Evolutionary conservation across 2,329 filamentous ascomycete species (phyloP).

Genomic region (Stagonosporopsis vannaccii): DNA sequence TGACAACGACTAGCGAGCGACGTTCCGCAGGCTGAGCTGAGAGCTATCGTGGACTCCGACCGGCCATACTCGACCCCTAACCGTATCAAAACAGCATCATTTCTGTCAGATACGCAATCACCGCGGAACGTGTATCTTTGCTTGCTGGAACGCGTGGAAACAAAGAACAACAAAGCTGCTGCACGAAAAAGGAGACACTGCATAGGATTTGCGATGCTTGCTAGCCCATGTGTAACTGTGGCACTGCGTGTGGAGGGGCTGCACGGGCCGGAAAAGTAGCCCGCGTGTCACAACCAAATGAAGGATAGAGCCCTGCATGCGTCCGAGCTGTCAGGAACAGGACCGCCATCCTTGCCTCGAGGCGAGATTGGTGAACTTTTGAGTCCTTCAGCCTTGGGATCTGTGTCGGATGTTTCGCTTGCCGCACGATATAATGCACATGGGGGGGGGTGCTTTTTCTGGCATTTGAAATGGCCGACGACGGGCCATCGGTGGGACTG

Average conservation of each 20-base stretch:
- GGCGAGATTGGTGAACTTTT: conserved; percentile 14
- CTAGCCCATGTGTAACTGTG: conserved; percentile 22
- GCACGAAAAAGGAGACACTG: conserved; percentile 17
- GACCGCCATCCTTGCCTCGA: conserved; percentile 24
- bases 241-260: conserved; percentile 3
- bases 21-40: conserved; percentile 27
- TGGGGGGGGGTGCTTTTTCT: conserved; percentile 12
- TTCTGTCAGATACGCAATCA: background rate
- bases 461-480: background rate
- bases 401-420: conserved; percentile 21
- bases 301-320: conserved; percentile 19
- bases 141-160: conserved; percentile 7
- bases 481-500: background rate
- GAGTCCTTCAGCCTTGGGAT: conserved; percentile 19
- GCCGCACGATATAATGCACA: conserved; percentile 15
- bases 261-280: conserved; percentile 20
- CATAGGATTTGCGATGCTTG: conserved; percentile 23
- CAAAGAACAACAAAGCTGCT: conserved; percentile 12
- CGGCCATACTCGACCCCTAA: background rate
- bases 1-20: conserved; percentile 14
- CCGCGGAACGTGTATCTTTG: too few relatives aligned
- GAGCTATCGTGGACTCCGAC: conserved; percentile 23
- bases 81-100: background rate
- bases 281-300: conserved; percentile 20
- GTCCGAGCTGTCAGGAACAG: conserved; percentile 16